A percentile compares a stretch with the other conserved stretches of the same genome.
phyloP scores from a whole-genome alignment of 2,329 filamentous ascomycete species.

The Aspergillus fumigatus region DNA sequence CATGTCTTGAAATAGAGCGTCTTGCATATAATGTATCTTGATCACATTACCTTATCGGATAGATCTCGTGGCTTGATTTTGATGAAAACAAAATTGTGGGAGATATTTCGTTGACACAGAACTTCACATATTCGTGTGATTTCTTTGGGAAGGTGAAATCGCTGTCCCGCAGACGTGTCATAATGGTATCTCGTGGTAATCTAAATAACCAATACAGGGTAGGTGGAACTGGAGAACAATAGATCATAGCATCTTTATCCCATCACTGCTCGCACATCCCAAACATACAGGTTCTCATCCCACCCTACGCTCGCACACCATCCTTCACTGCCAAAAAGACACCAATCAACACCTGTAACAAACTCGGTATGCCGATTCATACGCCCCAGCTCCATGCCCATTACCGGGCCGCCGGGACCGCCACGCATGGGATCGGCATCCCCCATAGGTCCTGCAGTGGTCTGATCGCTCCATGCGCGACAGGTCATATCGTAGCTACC shows the following conservation, averaged over 20 bases:
- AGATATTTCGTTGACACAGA: not conserved
- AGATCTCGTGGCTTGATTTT: not conserved
- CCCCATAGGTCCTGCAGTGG: conserved; percentile 30
- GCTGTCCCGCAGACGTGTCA: not conserved
- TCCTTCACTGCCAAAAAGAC: conserved; percentile 87
- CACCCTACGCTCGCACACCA: conserved; percentile 94
- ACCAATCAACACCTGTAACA: conserved; percentile 95
- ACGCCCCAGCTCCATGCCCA: conserved; percentile 70
- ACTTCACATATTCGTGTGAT: not conserved
- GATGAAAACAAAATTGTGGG: not conserved
- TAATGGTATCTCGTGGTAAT: conserved; percentile 19
- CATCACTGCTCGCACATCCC: conserved; percentile 76
- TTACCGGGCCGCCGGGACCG: conserved; percentile 35
- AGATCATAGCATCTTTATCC: conserved; percentile 11
- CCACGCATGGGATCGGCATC: conserved; percentile 37
- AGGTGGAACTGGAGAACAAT: conserved; percentile 3
- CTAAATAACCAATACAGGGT: conserved; percentile 21
- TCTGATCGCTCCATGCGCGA: conserved; percentile 86
- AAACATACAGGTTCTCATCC: conserved; percentile 87
- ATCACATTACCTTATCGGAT: not conserved
- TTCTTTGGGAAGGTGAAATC: not conserved
- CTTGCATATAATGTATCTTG: not conserved
- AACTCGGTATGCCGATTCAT: conserved; percentile 97
- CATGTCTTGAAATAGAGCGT: not conserved
- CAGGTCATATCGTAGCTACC: conserved; percentile 99